Base-by-base conservation (phyloP, 495 filamentous ascomycete species). In the Penicillium verhagenii region DNA sequence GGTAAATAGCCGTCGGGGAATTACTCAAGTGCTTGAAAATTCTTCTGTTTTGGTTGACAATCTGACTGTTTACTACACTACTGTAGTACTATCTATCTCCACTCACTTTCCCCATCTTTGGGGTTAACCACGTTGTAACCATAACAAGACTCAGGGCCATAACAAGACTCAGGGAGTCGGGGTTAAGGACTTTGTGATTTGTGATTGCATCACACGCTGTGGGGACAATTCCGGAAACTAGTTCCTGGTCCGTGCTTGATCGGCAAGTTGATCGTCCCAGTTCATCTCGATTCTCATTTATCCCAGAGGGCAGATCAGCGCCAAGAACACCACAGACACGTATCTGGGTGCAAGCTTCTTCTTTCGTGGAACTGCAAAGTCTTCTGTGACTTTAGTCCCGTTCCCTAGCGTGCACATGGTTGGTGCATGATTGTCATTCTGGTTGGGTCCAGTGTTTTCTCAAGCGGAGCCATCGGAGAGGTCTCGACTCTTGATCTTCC, bases 231-330 rank as follows among this genome's bases (percentile, higher is more conserved):
- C 33, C 7, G 33, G 14, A 31, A 54, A 63, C 53, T 65, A 59
- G 59, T 56, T 55, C 50, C 45, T 58, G 58, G 53, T 53, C 53
- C 53, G 49, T 56, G 58, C 24, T 51, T 50, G 60, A 64, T 66
- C 54, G 50, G 35, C 60, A 18, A 35, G n/a, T 35, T 40, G 63
- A 66, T 66, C 60, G 21, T 26, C 44, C n/a, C 14, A 50, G 7
- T 13, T 42, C 13, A 31, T 49, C 52, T 52, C 45, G 13, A 25
- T 45, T 39, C 25, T 33, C 25, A 31, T 51, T 3, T 50, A 29
- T n/a, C n/a, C n/a, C n/a, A n/a, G n/a, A n/a, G n/a, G 44, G 35
- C 29, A 28, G 39, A 56, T 45, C 40, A 25, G 24, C 43, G 43
- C 37, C 54, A 55, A 45, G 49, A 18, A 44, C 38, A 29, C 18